A percentile compares a stretch with the other conserved stretches of the same genome.
Conservation (phyloP, 2,329 filamentous ascomycete genomes). For the Celoporthe dispersa region DNA sequence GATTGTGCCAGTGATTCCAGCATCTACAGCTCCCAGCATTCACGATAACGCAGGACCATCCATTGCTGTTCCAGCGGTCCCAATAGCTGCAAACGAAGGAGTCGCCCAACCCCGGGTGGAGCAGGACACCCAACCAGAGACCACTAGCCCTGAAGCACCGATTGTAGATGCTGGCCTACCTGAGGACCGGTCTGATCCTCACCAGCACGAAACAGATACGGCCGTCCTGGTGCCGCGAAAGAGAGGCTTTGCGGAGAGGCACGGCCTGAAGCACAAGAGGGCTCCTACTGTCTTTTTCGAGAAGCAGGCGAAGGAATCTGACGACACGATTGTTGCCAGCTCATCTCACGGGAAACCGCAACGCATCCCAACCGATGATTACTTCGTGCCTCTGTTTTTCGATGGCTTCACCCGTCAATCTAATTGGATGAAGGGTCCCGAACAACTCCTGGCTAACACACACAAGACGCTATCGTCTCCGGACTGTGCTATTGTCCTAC, state of each 20-base stretch:
- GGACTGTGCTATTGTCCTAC: slow-evolving; percentile 80
- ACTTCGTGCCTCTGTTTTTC: slow-evolving; percentile 66
- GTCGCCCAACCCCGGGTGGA: slow-evolving; percentile 3
- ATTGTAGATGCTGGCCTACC: not conserved
- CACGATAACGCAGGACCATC: not conserved
- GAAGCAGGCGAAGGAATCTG: slow-evolving; percentile 59
- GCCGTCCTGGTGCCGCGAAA: slow-evolving; percentile 9
- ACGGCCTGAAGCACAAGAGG: slow-evolving; percentile 55
- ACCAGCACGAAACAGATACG: slow-evolving; percentile 2
- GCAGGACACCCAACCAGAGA: not conserved
- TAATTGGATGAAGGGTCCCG: slow-evolving; percentile 65
- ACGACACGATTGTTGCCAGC: slow-evolving; percentile 52
- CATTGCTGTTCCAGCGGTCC: not conserved
- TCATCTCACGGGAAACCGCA: slow-evolving; percentile 43
- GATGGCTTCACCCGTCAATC: slow-evolving; percentile 60
- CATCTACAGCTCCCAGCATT: not conserved
- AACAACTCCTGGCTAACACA: slow-evolving; percentile 77
- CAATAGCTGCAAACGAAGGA: not conserved
- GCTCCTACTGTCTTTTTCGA: slow-evolving; percentile 80
- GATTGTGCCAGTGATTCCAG: not conserved
- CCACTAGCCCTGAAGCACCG: not conserved
- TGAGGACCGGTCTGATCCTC: not conserved
- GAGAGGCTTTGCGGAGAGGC: slow-evolving; percentile 23
- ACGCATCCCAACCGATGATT: slow-evolving; percentile 57
- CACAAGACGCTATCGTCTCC: slow-evolving; percentile 89